Base-by-base conservation (phyloP, 2,329 filamentous ascomycete genomes). In the Apiospora pterosperma region DNA sequence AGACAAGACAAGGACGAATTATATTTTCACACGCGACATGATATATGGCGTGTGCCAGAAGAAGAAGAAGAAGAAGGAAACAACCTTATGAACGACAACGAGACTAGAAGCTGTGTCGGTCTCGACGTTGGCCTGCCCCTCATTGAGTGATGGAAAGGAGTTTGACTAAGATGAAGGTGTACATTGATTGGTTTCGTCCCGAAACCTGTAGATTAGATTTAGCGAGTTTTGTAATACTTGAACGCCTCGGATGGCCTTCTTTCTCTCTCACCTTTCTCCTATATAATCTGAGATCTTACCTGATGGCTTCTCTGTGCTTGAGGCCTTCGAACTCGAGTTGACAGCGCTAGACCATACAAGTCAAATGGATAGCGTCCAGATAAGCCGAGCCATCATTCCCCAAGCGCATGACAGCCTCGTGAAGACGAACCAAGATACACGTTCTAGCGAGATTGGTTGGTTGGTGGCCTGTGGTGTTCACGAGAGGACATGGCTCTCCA, bases 201-300 rank as follows among this genome's bases (percentile, higher is more conserved):
- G 48, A 55, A 55, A 34, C 48, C 21, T 55, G 48, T 55, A 55
- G 48, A 55, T 55, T 55, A 55, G 48, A 55, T 55, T 55, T 55
- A 55, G 48, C 48, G 48, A 55, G 28, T 55, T 19, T 55, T 55
- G 48, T 55, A 55, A 55, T 55, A 55, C 28, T 19, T 19, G 28
- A 19, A 28, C 28, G 48, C 48, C 28, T 55, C 16, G 16, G 48
- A 34, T n/a, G 48, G 48, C 48, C 48, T 21, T 31, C 25, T 34
- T 34, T 34, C 48, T 21, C 25, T 55, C 48, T 55, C 28, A 31
- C 25, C 3, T n/a, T 44, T n/a, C 21, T 52, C n/a, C 44, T 28
- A 16, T 3, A 10, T 52, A n/a, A n/a, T n/a, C n/a, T n/a, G n/a
- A n/a, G n/a, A n/a, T n/a, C n/a, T n/a, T n/a, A n/a, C n/a, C n/a